Percentiles rank a stretch among this genome's conserved stretches.
phyloP scores from a whole-genome alignment of 306 rosid species.

The Pterocarpus santalinus region DNA sequence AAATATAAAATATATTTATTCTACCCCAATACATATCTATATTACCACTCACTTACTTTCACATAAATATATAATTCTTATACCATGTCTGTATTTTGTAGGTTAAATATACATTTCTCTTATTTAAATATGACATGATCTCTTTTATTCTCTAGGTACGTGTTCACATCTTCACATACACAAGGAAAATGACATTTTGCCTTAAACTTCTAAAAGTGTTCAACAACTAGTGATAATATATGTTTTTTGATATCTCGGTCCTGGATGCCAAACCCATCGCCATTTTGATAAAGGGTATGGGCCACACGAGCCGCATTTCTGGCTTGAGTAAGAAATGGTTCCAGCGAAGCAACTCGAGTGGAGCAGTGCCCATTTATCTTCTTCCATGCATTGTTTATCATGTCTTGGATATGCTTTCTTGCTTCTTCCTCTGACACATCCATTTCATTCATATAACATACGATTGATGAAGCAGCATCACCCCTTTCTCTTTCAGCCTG shows the following conservation, averaged over 20 bases:
- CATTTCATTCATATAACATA: conserved; percentile 64
- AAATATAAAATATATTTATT: too few relatives aligned
- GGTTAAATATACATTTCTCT: too few relatives aligned
- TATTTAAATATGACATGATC: background rate
- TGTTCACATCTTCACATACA: too few relatives aligned
- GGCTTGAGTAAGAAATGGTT: conserved; percentile 46
- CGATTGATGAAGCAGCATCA: conserved; percentile 65
- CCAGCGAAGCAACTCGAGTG: background rate
- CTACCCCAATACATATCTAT: too few relatives aligned
- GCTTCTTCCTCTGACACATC: conserved; percentile 59
- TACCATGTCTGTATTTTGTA: too few relatives aligned
- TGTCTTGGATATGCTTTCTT: conserved; percentile 39
- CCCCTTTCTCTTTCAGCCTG: conserved; percentile 77
- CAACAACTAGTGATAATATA: conserved; percentile 54
- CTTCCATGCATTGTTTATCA: conserved; percentile 59
- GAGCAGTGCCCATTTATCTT: conserved; percentile 51
- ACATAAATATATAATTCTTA: too few relatives aligned
- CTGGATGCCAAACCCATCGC: conserved; percentile 66
- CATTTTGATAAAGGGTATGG: conserved; percentile 56
- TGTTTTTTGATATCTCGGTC: conserved; percentile 48
- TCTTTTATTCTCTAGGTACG: background rate
- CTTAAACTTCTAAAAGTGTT: conserved; percentile 46
- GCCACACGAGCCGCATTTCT: conserved; percentile 62
- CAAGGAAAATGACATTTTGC: too few relatives aligned
- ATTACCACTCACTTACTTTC: too few relatives aligned